Evolutionary conservation across 495 filamentous ascomycete genomes (phyloP).

Genomic region (Parathielavia hyrcaniae): DNA sequence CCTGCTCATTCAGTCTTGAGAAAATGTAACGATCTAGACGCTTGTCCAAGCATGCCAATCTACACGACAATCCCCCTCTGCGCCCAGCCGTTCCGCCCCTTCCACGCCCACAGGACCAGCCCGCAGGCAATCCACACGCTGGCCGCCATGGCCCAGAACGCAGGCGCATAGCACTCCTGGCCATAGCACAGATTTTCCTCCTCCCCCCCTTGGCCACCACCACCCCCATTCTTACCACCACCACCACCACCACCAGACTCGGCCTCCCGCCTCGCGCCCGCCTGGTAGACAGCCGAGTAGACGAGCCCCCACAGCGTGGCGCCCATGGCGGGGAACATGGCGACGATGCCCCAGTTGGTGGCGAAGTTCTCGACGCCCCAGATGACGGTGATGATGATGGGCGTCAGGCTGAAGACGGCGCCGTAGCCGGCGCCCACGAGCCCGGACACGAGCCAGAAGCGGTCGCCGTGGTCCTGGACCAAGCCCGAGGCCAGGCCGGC

Average conservation of each 20-base stretch:
- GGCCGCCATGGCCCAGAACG: constrained; percentile 74
- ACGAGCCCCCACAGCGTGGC: constrained; percentile 80
- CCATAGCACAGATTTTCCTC: constrained; percentile 63
- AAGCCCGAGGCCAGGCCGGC: constrained; percentile 65
- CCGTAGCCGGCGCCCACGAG: constrained; percentile 87
- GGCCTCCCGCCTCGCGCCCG: constrained; percentile 40
- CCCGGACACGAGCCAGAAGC: constrained; percentile 75
- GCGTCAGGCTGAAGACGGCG: constrained; percentile 78
- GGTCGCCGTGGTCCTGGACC: constrained; percentile 56
- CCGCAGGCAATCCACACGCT: constrained; percentile 71
- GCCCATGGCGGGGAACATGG: constrained; percentile 78
- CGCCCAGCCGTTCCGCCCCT: constrained; percentile 66
- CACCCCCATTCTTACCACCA: constrained; percentile 10
- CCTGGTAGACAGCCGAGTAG: constrained; percentile 76
- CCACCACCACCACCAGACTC: constrained; percentile 7
- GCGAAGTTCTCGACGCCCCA: constrained; percentile 99
- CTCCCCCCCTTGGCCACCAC: constrained; percentile 19
- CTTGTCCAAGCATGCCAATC: not conserved
- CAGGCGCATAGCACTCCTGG: constrained; percentile 64
- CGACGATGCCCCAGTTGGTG: constrained; percentile 95
- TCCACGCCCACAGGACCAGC: constrained; percentile 76
- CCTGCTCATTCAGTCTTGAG: no score
- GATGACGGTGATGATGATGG: constrained; percentile 86
- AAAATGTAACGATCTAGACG: no score
- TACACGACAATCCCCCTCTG: constrained; percentile 67